Evolutionary conservation across 495 filamentous ascomycete genomes (phyloP), one percentile per base, ranked within the genome.

Genomic region (Xylaria scruposa): DNA sequence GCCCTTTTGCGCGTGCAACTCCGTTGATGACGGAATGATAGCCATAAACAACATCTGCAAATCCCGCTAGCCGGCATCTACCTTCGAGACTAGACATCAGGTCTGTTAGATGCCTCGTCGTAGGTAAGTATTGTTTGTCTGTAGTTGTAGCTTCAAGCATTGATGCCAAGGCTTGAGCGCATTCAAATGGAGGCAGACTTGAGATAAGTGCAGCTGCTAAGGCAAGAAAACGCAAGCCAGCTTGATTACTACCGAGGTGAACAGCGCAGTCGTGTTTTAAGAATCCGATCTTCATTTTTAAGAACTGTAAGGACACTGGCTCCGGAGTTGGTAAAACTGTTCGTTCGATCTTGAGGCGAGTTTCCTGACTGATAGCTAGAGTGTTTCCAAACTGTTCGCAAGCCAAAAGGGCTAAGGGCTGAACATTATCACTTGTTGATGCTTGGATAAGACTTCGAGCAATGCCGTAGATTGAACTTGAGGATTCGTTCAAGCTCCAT

Each of bases 201-300:
- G 58, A 60, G 13, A 71, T n/a, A 17, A 73, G 65, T 15, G 59
- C 42, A 17, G 75, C 67, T 40, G 71, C 74, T 19, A 77, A 51
- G 29, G 59, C 75, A 10, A 77, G 62, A 38, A 77, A 77, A 5
- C 59, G 75, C 6, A 77, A 29, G 0, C 74, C 74, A 10, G 75
- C 75, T 36, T 56, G 26, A 44, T 72, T 76, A 33, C 60, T 63
- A 8, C 61, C 67, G 8, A 77, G 68, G 53, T 74, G 54, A 5
- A 68, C 58, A n/a, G 74, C 75, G 47, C 71, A 76, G 46, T 77
- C 74, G 9, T 67, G 38, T 51, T 62, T 33, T 4, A 61, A 72
- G 46, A 68, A 77, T 4, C 73, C 73, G 26, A 77, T 24, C 13
- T 46, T 64, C 0, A 56, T 31, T 46, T 59, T 31, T 17, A 77